A percentile compares a stretch with the other conserved stretches of the same genome.
Conservation (phyloP, 2,329 filamentous ascomycete genomes). For the Talaromyces sp. region DNA sequence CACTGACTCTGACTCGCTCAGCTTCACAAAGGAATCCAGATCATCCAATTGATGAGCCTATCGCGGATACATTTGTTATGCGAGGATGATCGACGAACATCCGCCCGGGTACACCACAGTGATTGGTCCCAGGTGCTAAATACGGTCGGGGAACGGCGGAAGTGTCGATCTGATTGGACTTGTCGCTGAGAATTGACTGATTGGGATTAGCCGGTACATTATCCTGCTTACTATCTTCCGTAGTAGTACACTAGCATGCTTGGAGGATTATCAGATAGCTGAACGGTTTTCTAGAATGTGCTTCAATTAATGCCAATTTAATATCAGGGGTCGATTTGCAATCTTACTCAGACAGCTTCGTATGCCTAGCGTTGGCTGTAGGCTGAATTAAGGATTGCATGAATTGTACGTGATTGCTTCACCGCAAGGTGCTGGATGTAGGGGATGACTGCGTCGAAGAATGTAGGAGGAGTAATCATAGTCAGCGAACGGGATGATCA, state of each 20-base stretch:
- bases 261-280: not conserved
- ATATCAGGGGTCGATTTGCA: not conserved
- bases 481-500: not conserved
- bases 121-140: not conserved
- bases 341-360: not conserved
- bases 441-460: not conserved
- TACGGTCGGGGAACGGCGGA: constrained; percentile 2
- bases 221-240: not conserved
- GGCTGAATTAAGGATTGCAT: not conserved
- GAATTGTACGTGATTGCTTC: not conserved
- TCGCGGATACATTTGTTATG: not conserved
- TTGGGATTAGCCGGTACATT: not conserved
- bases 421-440: not conserved
- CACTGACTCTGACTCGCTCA: not conserved
- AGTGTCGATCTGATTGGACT: not conserved
- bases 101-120: not conserved
- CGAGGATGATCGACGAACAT: not conserved
- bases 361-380: not conserved
- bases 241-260: not conserved
- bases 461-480: not conserved
- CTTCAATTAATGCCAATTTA: not conserved
- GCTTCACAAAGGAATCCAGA: not conserved
- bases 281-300: not conserved
- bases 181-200: not conserved
- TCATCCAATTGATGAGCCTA: not conserved